Percentiles rank a stretch among this genome's conserved stretches.
These are phyloP conservation scores for Trebouxia sp. DNA, from an alignment of 139 green algal genomes.

Conservation along the genomic window DNA sequence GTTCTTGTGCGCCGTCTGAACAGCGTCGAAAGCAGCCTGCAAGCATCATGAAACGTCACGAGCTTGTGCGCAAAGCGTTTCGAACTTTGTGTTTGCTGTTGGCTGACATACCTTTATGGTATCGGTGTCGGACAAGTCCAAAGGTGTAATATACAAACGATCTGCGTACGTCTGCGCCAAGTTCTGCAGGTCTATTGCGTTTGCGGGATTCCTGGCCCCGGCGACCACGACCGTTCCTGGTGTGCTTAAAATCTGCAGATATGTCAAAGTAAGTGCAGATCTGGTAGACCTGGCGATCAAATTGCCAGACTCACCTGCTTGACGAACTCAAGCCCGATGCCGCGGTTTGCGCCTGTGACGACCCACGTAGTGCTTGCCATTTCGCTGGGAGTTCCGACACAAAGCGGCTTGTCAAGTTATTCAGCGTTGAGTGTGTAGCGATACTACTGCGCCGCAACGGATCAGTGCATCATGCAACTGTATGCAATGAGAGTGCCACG, in stretches of 20 bases:
- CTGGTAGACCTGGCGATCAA: too few species aligned
- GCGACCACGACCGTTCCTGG: neutral
- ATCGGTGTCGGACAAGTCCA: constrained; percentile 7
- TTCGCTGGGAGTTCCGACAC: neutral
- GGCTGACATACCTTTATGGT: constrained; percentile 12
- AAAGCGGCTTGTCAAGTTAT: neutral
- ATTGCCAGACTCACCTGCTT: too few species aligned
- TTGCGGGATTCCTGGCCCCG: neutral
- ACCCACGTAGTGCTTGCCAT: constrained; percentile 8
- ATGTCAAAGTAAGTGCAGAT: too few species aligned
- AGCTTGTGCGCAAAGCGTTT: neutral
- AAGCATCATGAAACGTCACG: neutral
- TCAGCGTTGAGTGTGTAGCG: too few species aligned
- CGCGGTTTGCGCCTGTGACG: constrained; percentile 5
- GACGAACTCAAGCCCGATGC: constrained; percentile 15
- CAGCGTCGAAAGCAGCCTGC: neutral
- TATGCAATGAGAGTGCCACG: too few species aligned
- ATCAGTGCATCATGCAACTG: too few species aligned
- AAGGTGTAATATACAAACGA: neutral
- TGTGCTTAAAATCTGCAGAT: neutral
- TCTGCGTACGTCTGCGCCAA: neutral
- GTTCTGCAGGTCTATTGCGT: neutral
- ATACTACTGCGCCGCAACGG: too few species aligned
- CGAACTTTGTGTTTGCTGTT: too few species aligned
- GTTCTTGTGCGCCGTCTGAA: neutral